Conservation (phyloP, 768 basidiomycete genomes). For the Russula vinacea region DNA sequence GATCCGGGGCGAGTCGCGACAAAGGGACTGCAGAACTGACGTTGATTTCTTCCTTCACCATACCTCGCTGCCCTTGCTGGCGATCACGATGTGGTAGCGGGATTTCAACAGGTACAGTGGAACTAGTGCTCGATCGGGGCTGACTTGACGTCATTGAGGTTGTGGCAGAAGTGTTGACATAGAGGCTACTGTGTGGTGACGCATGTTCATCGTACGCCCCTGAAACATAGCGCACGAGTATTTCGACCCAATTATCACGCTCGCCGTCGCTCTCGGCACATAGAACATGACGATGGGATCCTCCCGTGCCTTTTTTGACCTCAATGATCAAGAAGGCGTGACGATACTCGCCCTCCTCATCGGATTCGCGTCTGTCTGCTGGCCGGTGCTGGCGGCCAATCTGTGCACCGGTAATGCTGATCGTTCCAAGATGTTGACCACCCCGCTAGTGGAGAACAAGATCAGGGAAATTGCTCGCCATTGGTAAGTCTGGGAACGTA, state of each 20-base stretch:
- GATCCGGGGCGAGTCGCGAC: conserved; percentile 54
- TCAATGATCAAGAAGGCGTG: conserved; percentile 98
- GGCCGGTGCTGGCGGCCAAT: conserved; percentile 90
- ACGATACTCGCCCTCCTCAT: conserved; percentile 90
- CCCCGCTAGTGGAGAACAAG: conserved; percentile 57
- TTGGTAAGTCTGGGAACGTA: conserved; percentile 46
- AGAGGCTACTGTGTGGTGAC: conserved; percentile 24
- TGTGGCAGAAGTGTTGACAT: conserved; percentile 28
- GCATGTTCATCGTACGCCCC: conserved; percentile 67
- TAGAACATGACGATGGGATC: conserved; percentile 80
- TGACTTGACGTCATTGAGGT: conserved; percentile 38
- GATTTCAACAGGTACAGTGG: conserved; percentile 43
- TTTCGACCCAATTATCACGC: conserved; percentile 92
- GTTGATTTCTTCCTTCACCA: conserved; percentile 59
- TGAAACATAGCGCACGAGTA: conserved; percentile 83
- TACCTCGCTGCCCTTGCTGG: conserved; percentile 36
- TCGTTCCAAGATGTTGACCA: conserved; percentile 87
- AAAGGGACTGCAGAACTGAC: conserved; percentile 54
- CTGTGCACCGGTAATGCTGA: conserved; percentile 85
- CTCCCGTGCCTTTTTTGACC: conserved; percentile 67
- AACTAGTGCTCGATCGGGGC: conserved; percentile 58
- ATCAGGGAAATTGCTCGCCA: conserved; percentile 7
- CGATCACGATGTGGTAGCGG: conserved; percentile 31
- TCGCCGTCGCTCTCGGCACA: conserved; percentile 96
- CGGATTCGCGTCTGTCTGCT: conserved; percentile 48